A percentile compares a stretch with the other conserved stretches of the same genome.
Conservation (phyloP, 129 eudicot species). For the Apium graveolens region DNA sequence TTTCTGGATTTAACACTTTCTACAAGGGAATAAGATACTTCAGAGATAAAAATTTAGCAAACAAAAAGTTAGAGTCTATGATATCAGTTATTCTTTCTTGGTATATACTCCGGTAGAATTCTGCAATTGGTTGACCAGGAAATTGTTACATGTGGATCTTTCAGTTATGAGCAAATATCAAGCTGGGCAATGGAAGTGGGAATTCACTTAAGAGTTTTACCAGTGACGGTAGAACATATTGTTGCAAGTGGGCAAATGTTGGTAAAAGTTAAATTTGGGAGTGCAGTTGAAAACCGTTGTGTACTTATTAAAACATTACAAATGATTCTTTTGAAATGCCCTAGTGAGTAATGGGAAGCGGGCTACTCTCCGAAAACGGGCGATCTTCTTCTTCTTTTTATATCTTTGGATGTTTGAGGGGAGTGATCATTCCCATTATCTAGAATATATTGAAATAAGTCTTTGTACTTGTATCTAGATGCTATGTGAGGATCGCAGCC, state of each 20-base stretch:
- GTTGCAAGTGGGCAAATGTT: slow-evolving; percentile 70
- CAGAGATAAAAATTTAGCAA: no score
- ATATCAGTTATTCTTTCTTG: not conserved
- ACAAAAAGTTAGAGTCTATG: not conserved
- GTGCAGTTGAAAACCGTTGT: no score
- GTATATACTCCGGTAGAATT: not conserved
- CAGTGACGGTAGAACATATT: slow-evolving; percentile 72
- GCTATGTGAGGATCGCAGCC: slow-evolving; percentile 56
- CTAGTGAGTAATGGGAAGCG: no score
- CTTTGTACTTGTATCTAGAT: slow-evolving; percentile 31
- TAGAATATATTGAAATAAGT: not conserved
- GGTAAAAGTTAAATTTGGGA: slow-evolving; percentile 58
- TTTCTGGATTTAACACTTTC: not conserved
- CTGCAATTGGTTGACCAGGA: slow-evolving; percentile 54
- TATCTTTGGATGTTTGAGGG: not conserved
- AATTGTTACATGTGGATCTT: slow-evolving; percentile 33
- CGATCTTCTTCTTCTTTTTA: not conserved
- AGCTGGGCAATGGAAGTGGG: slow-evolving; percentile 99
- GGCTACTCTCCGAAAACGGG: no score
- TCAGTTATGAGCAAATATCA: slow-evolving; percentile 58
- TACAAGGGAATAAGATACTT: not conserved
- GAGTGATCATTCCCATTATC: not conserved
- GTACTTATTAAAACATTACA: not conserved
- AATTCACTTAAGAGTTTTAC: slow-evolving; percentile 48
- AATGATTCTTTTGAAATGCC: no score